Conservation (phyloP, 768 basidiomycete species). For the Gymnopilus junonius region DNA sequence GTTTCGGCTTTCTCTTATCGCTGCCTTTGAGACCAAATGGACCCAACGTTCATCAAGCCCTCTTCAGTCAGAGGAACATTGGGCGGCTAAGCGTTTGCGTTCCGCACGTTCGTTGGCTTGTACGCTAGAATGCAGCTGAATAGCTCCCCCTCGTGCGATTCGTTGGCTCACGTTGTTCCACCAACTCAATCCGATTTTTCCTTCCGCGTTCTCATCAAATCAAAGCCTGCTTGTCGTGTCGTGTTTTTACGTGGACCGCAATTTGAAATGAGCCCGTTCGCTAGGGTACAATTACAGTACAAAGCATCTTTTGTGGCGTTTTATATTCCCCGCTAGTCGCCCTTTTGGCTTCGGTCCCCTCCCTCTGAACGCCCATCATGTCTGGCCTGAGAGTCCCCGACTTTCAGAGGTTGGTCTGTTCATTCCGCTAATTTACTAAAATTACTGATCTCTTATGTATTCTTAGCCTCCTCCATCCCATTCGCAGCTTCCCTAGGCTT, state of each 20-base stretch:
- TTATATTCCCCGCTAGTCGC: neutral
- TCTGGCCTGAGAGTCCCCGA: neutral
- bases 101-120: slow-evolving; percentile 1
- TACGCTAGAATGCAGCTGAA: neutral
- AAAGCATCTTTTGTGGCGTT: neutral
- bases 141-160: neutral
- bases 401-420: neutral
- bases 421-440: too few relatives aligned
- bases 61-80: neutral
- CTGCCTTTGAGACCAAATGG: neutral
- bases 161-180: neutral
- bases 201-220: neutral
- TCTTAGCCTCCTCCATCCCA: neutral
- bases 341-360: neutral
- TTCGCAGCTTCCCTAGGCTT: neutral
- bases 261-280: neutral
- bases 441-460: neutral
- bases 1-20: neutral
- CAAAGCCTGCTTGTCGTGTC: neutral
- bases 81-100: neutral
- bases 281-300: neutral
- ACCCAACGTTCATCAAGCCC: slow-evolving; percentile 8
- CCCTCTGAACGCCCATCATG: neutral
- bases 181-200: neutral
- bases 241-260: neutral